These are phyloP conservation scores for Solanum rostratum DNA, from an alignment of 257 asterid species.

Conservation along the genomic window DNA sequence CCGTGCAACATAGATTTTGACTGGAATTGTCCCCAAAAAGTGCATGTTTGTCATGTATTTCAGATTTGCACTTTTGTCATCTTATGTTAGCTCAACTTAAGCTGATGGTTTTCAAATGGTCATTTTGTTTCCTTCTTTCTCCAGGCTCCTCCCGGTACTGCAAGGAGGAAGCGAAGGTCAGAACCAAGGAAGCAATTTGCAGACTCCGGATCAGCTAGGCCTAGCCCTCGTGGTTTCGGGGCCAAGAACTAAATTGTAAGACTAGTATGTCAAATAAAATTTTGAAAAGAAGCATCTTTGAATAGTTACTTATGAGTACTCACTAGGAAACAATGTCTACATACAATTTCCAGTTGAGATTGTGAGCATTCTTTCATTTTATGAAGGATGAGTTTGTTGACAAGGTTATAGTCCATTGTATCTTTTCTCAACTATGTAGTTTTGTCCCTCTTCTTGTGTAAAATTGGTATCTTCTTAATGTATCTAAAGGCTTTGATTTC, in stretches of 20 bases:
- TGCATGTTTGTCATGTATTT: not conserved
- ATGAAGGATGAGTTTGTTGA: not conserved
- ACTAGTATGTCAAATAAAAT: not conserved
- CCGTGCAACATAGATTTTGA: not conserved
- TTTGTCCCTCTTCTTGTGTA: not conserved
- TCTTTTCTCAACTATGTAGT: not conserved
- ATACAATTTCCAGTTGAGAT: too few species aligned
- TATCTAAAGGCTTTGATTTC: not conserved
- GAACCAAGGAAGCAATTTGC: conserved; percentile 65
- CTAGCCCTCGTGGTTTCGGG: conserved; percentile 87
- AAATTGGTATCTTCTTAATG: not conserved
- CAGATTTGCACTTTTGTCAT: not conserved
- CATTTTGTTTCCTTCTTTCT: not conserved
- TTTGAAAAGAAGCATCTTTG: not conserved
- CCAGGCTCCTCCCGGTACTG: conserved; percentile 95
- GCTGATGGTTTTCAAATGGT: not conserved
- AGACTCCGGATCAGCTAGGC: conserved; percentile 44
- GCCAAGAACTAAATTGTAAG: conserved; percentile 26
- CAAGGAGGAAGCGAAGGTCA: conserved; percentile 70
- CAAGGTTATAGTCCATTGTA: not conserved
- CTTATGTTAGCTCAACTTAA: not conserved
- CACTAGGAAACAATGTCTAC: not conserved
- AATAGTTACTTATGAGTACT: not conserved
- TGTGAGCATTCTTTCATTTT: not conserved
- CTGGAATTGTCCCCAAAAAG: not conserved